Percentiles rank a stretch among this genome's conserved stretches.
Evolutionary conservation across 2,329 filamentous ascomycete genomes (phyloP).

Genomic region (Aurifilum marmelostoma): DNA sequence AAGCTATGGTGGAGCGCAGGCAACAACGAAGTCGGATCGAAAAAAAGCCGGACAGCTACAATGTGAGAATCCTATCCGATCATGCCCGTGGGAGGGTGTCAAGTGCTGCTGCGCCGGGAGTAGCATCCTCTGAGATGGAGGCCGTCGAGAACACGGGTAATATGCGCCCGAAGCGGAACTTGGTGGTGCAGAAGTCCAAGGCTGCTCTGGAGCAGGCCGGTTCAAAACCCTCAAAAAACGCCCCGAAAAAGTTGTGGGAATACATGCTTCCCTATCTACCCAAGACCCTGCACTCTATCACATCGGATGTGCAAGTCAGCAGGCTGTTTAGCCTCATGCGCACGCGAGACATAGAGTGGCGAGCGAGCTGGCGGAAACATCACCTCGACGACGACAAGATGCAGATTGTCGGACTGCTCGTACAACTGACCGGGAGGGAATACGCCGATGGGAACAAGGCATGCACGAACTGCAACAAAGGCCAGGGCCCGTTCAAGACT

Average conservation of each 20-base stretch:
- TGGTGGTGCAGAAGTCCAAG: neutral
- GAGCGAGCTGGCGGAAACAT: neutral
- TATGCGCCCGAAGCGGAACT: neutral
- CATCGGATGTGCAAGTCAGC: conserved; percentile 3
- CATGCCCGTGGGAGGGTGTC: conserved; percentile 6
- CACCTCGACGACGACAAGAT: conserved; percentile 15
- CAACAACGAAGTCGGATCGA: conserved; percentile 1
- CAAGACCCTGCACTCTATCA: neutral
- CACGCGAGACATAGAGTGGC: conserved; percentile 17
- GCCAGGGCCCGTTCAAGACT: conserved; percentile 21
- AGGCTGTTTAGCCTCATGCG: conserved; percentile 16
- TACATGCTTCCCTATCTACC: conserved; percentile 25
- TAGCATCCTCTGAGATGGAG: neutral
- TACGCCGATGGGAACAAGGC: neutral
- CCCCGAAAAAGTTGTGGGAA: conserved; percentile 22
- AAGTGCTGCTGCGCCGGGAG: neutral
- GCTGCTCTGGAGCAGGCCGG: neutral
- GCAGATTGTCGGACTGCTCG: conserved; percentile 22
- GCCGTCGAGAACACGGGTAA: neutral
- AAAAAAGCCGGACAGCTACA: conserved; percentile 18
- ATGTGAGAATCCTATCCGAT: conserved; percentile 20
- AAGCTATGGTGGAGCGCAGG: neutral
- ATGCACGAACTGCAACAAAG: conserved; percentile 17
- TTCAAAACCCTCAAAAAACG: neutral
- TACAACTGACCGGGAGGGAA: conserved; percentile 22